phyloP scores from a whole-genome alignment of 2,329 filamentous ascomycete genomes.

The Paraphoma sp. region DNA sequence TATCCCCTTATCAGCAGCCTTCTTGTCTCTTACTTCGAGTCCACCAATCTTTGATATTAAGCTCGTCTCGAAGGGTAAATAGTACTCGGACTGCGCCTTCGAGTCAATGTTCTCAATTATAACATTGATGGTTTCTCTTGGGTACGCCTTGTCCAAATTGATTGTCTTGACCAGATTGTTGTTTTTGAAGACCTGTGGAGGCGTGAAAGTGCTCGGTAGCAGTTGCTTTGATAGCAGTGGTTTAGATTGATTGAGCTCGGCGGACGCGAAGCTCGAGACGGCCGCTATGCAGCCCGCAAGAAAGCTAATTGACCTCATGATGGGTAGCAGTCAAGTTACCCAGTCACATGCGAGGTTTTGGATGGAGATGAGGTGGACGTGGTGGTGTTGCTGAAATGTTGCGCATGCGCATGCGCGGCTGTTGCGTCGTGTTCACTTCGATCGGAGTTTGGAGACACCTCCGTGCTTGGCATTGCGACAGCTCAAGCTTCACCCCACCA shows the following conservation, averaged over 20 bases:
- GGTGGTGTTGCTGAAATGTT: conserved; percentile 18
- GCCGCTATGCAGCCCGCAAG: conserved; percentile 57
- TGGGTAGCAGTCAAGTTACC: conserved; percentile 39
- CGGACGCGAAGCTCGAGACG: conserved; percentile 65
- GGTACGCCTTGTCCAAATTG: conserved; percentile 92
- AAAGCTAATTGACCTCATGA: conserved; percentile 49
- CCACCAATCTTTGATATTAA: conserved; percentile 80
- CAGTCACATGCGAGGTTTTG: conserved; percentile 39
- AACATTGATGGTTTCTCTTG: conserved; percentile 91
- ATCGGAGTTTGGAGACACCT: conserved; percentile 31
- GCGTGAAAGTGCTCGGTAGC: conserved; percentile 69
- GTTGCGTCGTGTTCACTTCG: conserved; percentile 50
- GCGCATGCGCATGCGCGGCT: conserved; percentile 28
- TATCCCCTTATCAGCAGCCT: conserved; percentile 69
- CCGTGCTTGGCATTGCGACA: conserved; percentile 13
- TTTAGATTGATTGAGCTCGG: conserved; percentile 65
- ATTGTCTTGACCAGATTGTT: conserved; percentile 87
- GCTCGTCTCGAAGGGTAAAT: conserved; percentile 80
- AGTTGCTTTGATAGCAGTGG: conserved; percentile 61
- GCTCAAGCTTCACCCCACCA: conserved; percentile 24
- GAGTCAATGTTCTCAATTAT: conserved; percentile 86
- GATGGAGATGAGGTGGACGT: conserved; percentile 10
- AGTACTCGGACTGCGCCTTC: conserved; percentile 87
- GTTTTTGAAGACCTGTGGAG: conserved; percentile 92
- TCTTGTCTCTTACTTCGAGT: conserved; percentile 92